phyloP scores from a whole-genome alignment of 352 stramenopile species.

The Phytophthora fragariae region DNA sequence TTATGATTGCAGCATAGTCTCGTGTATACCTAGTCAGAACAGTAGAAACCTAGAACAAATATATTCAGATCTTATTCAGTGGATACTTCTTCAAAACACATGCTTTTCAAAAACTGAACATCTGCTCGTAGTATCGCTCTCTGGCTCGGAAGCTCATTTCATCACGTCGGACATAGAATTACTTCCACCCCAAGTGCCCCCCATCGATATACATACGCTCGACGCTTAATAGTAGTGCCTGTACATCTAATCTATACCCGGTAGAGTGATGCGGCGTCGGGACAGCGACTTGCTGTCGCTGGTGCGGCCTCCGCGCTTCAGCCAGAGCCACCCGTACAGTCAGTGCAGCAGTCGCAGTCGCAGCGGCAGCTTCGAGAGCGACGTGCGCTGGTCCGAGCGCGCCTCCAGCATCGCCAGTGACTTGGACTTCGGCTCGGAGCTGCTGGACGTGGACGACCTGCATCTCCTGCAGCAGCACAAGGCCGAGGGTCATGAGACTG shows the following conservation, averaged over 20 bases:
- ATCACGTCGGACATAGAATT: conserved; percentile 6
- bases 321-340: conserved; percentile 22
- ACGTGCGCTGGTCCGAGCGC: conserved; percentile 29
- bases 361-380: conserved; percentile 44
- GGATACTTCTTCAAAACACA: not conserved
- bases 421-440: conserved; percentile 36
- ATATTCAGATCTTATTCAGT: not conserved
- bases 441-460: conserved; percentile 47
- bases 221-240: not conserved
- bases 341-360: conserved; percentile 46
- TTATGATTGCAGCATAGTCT: not conserved
- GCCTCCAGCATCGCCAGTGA: conserved; percentile 32
- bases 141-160: not conserved
- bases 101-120: not conserved
- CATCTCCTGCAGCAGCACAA: conserved; percentile 33
- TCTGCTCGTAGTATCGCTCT: conserved; percentile 1
- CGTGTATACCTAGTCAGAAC: not conserved
- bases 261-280: conserved; percentile 35
- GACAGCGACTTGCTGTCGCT: conserved; percentile 39
- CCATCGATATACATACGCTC: not conserved
- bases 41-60: not conserved
- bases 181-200: not conserved
- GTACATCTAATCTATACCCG: not conserved
- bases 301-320: conserved; percentile 16
- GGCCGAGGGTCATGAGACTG: conserved; percentile 34